Base-by-base conservation (phyloP, 371 early-diverging fungal genomes). In the Mycotypha africana region DNA sequence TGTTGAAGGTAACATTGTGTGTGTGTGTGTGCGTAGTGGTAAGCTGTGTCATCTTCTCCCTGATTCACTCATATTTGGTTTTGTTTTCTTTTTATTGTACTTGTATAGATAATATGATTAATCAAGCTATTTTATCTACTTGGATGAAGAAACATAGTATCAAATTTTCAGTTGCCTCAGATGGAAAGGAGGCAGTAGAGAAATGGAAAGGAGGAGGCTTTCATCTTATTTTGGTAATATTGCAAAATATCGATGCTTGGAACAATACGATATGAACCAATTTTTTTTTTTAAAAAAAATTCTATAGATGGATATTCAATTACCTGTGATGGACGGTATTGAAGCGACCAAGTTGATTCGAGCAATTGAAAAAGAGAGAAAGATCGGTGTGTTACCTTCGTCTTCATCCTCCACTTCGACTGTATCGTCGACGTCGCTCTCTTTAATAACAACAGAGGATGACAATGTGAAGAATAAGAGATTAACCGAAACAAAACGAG, bases 311-410 rank as follows among this genome's bases (percentile, higher is more conserved):
- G 92, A 91, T 62, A 82, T 91, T 52, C 83, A 88, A 60, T 71
- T 91, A 51, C 89, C 89, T 5, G 80, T 85, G 1, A 84, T 89
- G 86, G 81, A 85, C 51, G 92, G 92, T 43, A 84, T 91, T 19
- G 77, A 82, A 45, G 88, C 87, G 2, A 89, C 92, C 2, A 77
- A 82, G 15, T 73, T 67, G 60, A 91, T 89, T 38, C 79, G 89
- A 24, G 59, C 61, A 0, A 43, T 86, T 44, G 92, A 89, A 58
- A 75, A 74, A 45, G 64, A 69, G 24, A 67, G 78, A 47, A 76
- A 77, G 59, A 82, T 81, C 45, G 82, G 82, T 3, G 77, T 79
- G 1, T 59, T 79, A 16, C 74, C 58, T 10, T 40, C 44, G 0
- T 45, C 37, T 26, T 33, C 21, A 20, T n/a, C n/a, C n/a, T n/a